These are phyloP conservation scores for Coemansia sp. DNA, from an alignment of 192 early-diverging fungal genomes.

Conservation along the genomic window DNA sequence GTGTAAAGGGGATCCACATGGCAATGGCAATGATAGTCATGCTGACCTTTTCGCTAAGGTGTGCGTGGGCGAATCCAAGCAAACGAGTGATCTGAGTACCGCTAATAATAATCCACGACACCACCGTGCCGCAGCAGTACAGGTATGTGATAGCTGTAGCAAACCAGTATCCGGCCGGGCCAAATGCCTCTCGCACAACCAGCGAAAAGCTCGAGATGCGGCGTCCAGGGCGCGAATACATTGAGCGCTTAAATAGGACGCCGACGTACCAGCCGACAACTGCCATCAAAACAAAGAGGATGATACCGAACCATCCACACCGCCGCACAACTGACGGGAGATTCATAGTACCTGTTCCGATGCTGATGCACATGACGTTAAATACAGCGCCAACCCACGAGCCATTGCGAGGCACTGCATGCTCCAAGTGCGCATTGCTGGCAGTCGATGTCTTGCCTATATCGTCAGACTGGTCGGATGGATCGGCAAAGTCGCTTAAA, in stretches of 20 bases:
- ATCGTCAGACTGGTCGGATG: conserved; percentile 13
- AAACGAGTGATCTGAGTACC: conserved; percentile 71
- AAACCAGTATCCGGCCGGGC: conserved; percentile 63
- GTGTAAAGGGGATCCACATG: conserved; percentile 77
- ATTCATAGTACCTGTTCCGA: conserved; percentile 81
- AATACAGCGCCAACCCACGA: conserved; percentile 63
- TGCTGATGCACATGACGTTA: conserved; percentile 75
- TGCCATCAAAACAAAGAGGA: conserved; percentile 70
- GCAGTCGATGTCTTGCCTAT: neutral
- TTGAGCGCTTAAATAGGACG: conserved; percentile 69
- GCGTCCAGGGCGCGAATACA: conserved; percentile 69
- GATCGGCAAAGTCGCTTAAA: neutral
- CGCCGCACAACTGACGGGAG: conserved; percentile 76
- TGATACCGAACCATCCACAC: conserved; percentile 79
- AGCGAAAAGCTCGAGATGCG: conserved; percentile 66
- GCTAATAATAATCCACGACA: conserved; percentile 76
- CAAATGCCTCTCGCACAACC: conserved; percentile 74
- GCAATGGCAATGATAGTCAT: conserved; percentile 68
- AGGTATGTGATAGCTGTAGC: conserved; percentile 60
- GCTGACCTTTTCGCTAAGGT: conserved; percentile 61
- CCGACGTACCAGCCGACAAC: conserved; percentile 77
- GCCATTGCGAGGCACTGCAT: conserved; percentile 54
- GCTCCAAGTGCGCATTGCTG: conserved; percentile 29
- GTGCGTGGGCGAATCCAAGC: conserved; percentile 47
- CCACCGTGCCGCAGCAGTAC: conserved; percentile 70